These are phyloP conservation scores for Omphalotus olearius DNA, from an alignment of 1,284 basidiomycete genomes.

Conservation along the genomic window DNA sequence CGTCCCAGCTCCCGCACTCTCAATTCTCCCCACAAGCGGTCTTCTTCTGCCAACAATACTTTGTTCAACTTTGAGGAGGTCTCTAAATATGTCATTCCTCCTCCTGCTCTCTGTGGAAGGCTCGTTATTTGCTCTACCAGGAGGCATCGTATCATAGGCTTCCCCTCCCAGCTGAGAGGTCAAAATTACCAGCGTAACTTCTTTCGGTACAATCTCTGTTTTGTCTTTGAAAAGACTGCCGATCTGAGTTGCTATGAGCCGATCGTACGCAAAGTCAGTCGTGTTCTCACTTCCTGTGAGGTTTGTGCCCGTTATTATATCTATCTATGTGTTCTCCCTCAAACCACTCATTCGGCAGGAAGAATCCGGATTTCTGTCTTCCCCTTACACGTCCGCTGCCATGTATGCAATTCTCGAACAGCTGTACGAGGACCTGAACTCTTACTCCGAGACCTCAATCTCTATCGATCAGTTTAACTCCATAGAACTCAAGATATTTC, in stretches of 20 bases:
- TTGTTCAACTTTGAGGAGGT: constrained; percentile 93
- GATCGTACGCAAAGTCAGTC: constrained; percentile 90
- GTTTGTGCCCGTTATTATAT: constrained; percentile 41
- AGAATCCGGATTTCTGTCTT: constrained; percentile 86
- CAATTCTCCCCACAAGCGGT: constrained; percentile 42
- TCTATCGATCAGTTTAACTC: constrained; percentile 86
- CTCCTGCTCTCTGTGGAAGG: constrained; percentile 80
- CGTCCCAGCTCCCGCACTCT: constrained; percentile 38
- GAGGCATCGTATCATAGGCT: constrained; percentile 81
- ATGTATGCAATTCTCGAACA: constrained; percentile 92
- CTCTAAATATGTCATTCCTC: constrained; percentile 93
- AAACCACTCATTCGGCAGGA: constrained; percentile 46
- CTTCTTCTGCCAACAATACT: constrained; percentile 40
- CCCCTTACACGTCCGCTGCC: constrained; percentile 61
- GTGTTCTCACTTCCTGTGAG: constrained; percentile 85
- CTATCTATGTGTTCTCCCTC: not conserved
- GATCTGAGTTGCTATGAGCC: constrained; percentile 95
- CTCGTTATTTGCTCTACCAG: constrained; percentile 79
- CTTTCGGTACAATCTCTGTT: constrained; percentile 95
- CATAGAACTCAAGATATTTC: constrained; percentile 93
- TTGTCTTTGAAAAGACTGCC: constrained; percentile 89
- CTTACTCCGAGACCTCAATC: constrained; percentile 93
- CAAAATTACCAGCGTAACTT: constrained; percentile 75
- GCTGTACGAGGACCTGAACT: constrained; percentile 95
- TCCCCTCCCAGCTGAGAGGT: constrained; percentile 75